These are phyloP conservation scores for Xerophyta viscosa DNA, from an alignment of 106 monocot species.

Conservation along the genomic window DNA sequence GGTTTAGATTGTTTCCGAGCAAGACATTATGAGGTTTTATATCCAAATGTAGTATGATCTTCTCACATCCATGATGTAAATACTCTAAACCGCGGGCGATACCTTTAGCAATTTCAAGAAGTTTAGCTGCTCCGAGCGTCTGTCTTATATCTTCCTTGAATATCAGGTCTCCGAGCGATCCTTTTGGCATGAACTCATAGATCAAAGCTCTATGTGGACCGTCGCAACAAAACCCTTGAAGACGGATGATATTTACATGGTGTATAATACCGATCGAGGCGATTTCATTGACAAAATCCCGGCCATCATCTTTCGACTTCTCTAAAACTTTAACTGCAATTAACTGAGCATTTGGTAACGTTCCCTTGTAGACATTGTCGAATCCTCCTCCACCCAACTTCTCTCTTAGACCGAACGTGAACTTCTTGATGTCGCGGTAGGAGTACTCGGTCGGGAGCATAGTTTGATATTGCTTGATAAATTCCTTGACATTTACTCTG, in stretches of 20 bases:
- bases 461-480: slow-evolving; percentile 9
- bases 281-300: slow-evolving; percentile 10
- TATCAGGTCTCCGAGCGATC: slow-evolving; percentile 2
- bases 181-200: slow-evolving; percentile 13
- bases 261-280: slow-evolving; percentile 12
- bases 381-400: slow-evolving; percentile 11
- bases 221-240: slow-evolving; percentile 12
- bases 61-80: slow-evolving; percentile 17
- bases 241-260: slow-evolving; percentile 9
- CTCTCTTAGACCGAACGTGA: slow-evolving; percentile 3
- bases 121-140: neutral
- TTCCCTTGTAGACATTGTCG: slow-evolving; percentile 10
- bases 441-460: slow-evolving; percentile 5
- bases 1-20: slow-evolving; percentile 2
- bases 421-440: slow-evolving; percentile 9
- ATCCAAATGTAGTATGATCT: slow-evolving; percentile 15
- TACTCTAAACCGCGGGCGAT: slow-evolving; percentile 13
- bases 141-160: neutral
- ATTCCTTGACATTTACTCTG: slow-evolving; percentile 2
- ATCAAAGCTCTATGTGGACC: slow-evolving; percentile 6
- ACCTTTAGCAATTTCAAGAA: slow-evolving; percentile 7
- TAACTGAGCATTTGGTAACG: slow-evolving; percentile 1
- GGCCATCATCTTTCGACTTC: slow-evolving; percentile 3
- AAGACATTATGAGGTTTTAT: slow-evolving; percentile 19
- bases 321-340: slow-evolving; percentile 8